phyloP scores from a whole-genome alignment of 2,329 filamentous ascomycete species.

The Phialocephala subalpina region DNA sequence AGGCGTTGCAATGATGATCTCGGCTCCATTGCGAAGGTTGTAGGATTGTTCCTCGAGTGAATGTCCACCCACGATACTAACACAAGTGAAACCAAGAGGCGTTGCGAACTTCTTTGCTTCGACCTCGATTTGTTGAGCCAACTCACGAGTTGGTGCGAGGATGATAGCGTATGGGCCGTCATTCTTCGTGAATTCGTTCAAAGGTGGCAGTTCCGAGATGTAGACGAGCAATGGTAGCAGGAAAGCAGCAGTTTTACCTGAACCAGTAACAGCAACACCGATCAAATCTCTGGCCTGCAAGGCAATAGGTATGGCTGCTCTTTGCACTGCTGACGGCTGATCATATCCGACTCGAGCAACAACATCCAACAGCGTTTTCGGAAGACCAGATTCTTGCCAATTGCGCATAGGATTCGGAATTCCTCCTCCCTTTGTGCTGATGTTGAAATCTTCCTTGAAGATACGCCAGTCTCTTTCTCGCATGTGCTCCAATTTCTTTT shows the following conservation, averaged over 20 bases:
- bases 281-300: constrained; percentile 95
- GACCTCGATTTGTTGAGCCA: constrained; percentile 96
- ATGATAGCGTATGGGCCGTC: constrained; percentile 98
- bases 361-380: constrained; percentile 79
- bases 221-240: constrained; percentile 91
- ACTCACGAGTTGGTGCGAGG: constrained; percentile 92
- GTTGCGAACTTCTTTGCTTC: constrained; percentile 93
- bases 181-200: constrained; percentile 87
- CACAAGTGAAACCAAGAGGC: constrained; percentile 91
- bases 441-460: constrained; percentile 99
- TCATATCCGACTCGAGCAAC: constrained; percentile 87
- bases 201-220: constrained; percentile 86
- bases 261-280: constrained; percentile 96
- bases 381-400: constrained; percentile 87
- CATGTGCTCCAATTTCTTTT: constrained; percentile 93
- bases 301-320: constrained; percentile 94
- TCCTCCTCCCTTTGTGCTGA: constrained; percentile 88
- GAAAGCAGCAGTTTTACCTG: constrained; percentile 97
- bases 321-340: constrained; percentile 90
- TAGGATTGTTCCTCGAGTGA: constrained; percentile 93
- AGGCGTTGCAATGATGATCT: constrained; percentile 98
- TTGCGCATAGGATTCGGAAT: constrained; percentile 97
- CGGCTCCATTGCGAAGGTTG: constrained; percentile 88
- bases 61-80: constrained; percentile 98
- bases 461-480: constrained; percentile 98